These are phyloP conservation scores for Fusarium sp. DNA, from an alignment of 2,329 filamentous ascomycete species.

Conservation along the genomic window DNA sequence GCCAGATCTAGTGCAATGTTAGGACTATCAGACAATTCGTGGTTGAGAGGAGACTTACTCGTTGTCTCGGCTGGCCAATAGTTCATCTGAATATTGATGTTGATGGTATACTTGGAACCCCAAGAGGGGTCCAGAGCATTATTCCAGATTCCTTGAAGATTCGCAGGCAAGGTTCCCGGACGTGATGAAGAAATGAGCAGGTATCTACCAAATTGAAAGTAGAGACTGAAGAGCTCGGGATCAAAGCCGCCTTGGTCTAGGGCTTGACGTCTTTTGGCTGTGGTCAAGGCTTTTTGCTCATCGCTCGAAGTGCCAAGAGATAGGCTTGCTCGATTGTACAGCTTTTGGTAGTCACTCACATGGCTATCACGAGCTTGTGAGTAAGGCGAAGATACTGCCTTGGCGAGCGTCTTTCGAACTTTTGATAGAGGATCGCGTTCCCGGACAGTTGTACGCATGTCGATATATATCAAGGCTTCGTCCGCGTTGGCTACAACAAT, in stretches of 20 bases:
- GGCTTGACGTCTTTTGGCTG: background rate
- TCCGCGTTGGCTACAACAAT: background rate
- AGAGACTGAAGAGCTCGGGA: background rate
- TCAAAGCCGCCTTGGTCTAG: background rate
- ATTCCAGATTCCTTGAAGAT: slow-evolving; percentile 3
- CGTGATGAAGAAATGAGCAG: background rate
- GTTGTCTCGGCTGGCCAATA: slow-evolving; percentile 2
- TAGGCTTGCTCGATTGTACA: background rate
- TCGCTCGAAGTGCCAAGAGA: background rate
- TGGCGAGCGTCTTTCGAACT: background rate
- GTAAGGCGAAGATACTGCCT: background rate
- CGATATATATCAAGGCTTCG: slow-evolving; percentile 3
- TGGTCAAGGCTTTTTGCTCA: background rate
- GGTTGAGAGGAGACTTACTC: background rate
- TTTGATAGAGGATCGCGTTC: background rate
- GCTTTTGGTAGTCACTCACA: background rate
- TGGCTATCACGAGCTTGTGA: background rate
- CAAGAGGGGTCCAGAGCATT: background rate
- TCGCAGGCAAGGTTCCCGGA: background rate
- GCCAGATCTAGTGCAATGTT: background rate
- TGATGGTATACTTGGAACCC: slow-evolving; percentile 5
- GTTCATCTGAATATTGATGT: slow-evolving; percentile 8
- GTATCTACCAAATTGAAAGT: background rate
- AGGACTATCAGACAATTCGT: background rate
- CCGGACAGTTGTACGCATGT: background rate